Evolutionary conservation across 805 yeast genomes (phyloP).

Genomic region (Ogataea parapolymorpha): DNA sequence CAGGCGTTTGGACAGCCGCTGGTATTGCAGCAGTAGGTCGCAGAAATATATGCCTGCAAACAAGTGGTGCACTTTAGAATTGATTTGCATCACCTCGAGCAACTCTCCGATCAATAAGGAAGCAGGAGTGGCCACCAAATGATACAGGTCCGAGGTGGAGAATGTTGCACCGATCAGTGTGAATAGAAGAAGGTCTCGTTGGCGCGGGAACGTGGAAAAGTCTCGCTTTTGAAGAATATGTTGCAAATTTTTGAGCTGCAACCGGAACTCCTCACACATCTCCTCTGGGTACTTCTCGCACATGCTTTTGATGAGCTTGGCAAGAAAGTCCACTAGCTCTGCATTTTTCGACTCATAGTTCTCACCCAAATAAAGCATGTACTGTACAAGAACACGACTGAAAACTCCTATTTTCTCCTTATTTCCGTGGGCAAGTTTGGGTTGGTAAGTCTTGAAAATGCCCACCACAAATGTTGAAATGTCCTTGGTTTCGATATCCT

Average conservation of each 20-base stretch:
- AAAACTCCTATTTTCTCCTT: conserved; percentile 67
- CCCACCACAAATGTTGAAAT: conserved; percentile 49
- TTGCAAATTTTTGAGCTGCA: conserved; percentile 53
- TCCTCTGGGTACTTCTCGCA: conserved; percentile 63
- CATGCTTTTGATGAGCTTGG: conserved; percentile 49
- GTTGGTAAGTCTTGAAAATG: conserved; percentile 62
- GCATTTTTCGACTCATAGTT: conserved; percentile 26
- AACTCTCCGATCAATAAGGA: conserved; percentile 68
- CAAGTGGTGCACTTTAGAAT: conserved; percentile 25
- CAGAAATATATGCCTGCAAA: conserved; percentile 65
- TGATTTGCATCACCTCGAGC: conserved; percentile 48
- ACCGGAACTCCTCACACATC: conserved; percentile 61
- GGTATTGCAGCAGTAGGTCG: conserved; percentile 66
- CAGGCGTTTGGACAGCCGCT: conserved; percentile 73
- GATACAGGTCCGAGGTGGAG: conserved; percentile 95
- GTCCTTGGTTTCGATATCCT: conserved; percentile 36
- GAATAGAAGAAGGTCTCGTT: conserved; percentile 64
- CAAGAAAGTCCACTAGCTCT: conserved; percentile 35
- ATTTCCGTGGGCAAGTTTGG: conserved; percentile 77
- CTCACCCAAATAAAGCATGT: conserved; percentile 49
- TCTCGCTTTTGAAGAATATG: conserved; percentile 41
- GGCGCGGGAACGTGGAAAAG: conserved; percentile 31
- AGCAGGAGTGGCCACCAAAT: conserved; percentile 84
- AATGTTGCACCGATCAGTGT: conserved; percentile 71
- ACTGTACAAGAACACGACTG: conserved; percentile 60